Conservation (phyloP, 139 green algal genomes). For the Ostreobium quekettii region DNA sequence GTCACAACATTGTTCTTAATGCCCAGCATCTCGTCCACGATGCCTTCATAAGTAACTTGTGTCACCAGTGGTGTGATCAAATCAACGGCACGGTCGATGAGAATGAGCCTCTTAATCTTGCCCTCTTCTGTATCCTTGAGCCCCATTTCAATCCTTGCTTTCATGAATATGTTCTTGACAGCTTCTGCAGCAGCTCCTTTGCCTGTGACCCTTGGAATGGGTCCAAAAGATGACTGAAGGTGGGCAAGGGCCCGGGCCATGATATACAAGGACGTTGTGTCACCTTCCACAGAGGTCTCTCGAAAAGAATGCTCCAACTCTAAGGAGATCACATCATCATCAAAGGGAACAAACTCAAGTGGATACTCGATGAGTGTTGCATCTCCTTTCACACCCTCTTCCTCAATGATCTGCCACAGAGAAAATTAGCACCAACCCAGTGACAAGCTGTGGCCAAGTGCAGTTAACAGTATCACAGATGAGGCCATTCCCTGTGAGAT, state of each 20-base stretch:
- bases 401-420: conserved; percentile 13
- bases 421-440: conserved; percentile 6
- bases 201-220: conserved; percentile 56
- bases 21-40: conserved; percentile 84
- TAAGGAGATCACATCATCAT: conserved; percentile 81
- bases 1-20: conserved; percentile 43
- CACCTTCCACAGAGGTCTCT: conserved; percentile 55
- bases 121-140: conserved; percentile 20
- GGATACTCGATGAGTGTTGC: conserved; percentile 41
- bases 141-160: conserved; percentile 60
- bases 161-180: conserved; percentile 59
- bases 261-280: conserved; percentile 56
- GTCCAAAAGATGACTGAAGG: conserved; percentile 68
- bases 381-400: conserved; percentile 17
- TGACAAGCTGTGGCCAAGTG: too few relatives aligned
- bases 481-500: too few relatives aligned
- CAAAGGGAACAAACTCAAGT: conserved; percentile 74
- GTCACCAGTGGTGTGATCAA: conserved; percentile 80
- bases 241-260: conserved; percentile 54
- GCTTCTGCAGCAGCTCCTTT: conserved; percentile 57
- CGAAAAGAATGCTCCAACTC: conserved; percentile 48
- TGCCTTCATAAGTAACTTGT: conserved; percentile 93
- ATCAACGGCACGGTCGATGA: conserved; percentile 82
- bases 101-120: conserved; percentile 33
- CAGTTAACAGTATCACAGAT: too few relatives aligned